These are phyloP conservation scores for Rhypophila decipiens DNA, from an alignment of 495 filamentous ascomycete genomes.

Conservation along the genomic window DNA sequence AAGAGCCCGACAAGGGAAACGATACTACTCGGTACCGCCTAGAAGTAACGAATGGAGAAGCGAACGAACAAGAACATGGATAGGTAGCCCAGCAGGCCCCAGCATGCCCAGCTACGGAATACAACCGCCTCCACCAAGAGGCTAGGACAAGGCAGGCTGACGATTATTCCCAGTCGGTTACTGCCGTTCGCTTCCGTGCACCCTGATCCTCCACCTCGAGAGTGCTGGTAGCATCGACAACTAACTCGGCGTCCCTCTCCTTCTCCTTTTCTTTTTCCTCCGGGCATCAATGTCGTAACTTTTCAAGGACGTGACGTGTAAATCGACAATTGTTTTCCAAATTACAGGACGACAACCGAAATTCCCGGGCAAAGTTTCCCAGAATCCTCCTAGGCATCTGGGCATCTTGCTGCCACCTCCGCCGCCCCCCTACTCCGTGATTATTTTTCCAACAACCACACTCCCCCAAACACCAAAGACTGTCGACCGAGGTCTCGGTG, in stretches of 20 bases:
- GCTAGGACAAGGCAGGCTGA: not conserved
- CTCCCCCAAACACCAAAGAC: not conserved
- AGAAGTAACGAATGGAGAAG: not conserved
- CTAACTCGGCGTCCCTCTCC: no score
- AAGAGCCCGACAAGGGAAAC: no score
- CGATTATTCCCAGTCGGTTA: not conserved
- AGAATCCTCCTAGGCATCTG: not conserved
- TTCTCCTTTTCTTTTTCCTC: no score
- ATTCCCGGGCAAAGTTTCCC: not conserved
- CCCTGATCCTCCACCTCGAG: no score
- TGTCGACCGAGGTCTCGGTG: not conserved
- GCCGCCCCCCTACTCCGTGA: not conserved
- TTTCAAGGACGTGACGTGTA: no score
- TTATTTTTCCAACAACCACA: not conserved
- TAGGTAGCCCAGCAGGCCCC: not conserved
- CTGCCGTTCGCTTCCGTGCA: constrained; percentile 1
- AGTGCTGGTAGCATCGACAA: no score
- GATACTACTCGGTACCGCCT: no score
- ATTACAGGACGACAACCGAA: no score
- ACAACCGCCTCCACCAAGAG: not conserved
- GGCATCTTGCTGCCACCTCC: not conserved
- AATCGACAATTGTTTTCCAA: no score
- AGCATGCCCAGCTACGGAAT: not conserved
- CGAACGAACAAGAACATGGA: not conserved
- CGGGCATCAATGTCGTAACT: no score